Evolutionary conservation across 192 early-diverging fungal species (phyloP).

Genomic region (Gonapodya prolifera): DNA sequence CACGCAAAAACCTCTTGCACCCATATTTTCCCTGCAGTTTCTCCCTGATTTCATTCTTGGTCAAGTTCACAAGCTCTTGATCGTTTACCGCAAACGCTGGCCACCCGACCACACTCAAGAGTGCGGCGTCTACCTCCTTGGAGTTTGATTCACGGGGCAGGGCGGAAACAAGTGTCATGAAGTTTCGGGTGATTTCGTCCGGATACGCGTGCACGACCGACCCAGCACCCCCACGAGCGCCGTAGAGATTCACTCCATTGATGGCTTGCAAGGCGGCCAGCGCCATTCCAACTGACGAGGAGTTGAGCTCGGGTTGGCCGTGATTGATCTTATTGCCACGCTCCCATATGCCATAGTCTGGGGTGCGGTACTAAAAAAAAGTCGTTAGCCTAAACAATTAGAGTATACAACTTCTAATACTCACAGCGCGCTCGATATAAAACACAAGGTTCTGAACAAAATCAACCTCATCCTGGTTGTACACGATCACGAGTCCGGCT

Average conservation of each 20-base stretch:
- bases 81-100: conserved; percentile 79
- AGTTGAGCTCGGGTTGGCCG: conserved; percentile 74
- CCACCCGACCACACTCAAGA: conserved; percentile 72
- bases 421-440: conserved; percentile 57
- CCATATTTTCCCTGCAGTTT: conserved; percentile 74
- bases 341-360: conserved; percentile 84
- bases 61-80: conserved; percentile 42
- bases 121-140: conserved; percentile 33
- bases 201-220: conserved; percentile 73
- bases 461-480: conserved; percentile 71
- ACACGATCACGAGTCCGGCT: conserved; percentile 58
- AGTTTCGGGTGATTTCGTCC: conserved; percentile 73
- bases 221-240: conserved; percentile 56
- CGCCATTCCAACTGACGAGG: conserved; percentile 78
- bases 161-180: conserved; percentile 60
- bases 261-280: conserved; percentile 73
- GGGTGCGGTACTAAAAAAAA: conserved; percentile 49
- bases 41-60: conserved; percentile 59
- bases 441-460: conserved; percentile 81
- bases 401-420: conserved; percentile 11
- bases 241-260: conserved; percentile 77
- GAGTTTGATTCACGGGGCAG: conserved; percentile 74
- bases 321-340: conserved; percentile 81
- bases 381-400: conserved; percentile 6
- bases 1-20: conserved; percentile 71